Evolutionary conservation across 2,329 filamentous ascomycete species (phyloP).

Genomic region (Alternaria arborescens): DNA sequence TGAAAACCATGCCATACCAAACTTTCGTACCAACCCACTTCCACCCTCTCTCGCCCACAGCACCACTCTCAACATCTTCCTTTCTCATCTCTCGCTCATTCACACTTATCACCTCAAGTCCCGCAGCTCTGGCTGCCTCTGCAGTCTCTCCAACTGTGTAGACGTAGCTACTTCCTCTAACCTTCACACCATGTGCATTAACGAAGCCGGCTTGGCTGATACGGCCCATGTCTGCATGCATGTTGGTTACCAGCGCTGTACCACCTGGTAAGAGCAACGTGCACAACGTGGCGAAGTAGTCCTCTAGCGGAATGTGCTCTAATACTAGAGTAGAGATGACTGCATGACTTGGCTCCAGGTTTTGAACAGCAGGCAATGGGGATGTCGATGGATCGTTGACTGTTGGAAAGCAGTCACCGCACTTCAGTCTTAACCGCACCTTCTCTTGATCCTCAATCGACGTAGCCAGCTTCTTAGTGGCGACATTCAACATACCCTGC

Average conservation of each 20-base stretch:
- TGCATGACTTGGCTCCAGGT: conserved; percentile 49
- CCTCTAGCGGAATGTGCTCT: conserved; percentile 66
- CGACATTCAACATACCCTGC: conserved; percentile 65
- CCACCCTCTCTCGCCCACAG: conserved; percentile 45
- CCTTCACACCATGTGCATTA: conserved; percentile 61
- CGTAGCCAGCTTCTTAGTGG: conserved; percentile 50
- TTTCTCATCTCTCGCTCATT: conserved; percentile 43
- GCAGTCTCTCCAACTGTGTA: conserved; percentile 63
- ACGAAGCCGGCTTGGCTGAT: conserved; percentile 70
- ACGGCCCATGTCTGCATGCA: conserved; percentile 71
- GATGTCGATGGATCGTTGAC: conserved; percentile 19
- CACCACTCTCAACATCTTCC: conserved; percentile 40
- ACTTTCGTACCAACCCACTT: conserved; percentile 54
- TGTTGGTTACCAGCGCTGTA: conserved; percentile 69
- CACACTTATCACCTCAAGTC: conserved; percentile 41
- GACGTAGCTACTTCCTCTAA: conserved; percentile 67
- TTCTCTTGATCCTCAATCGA: neutral
- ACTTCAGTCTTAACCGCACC: conserved; percentile 25
- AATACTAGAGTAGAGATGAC: conserved; percentile 70
- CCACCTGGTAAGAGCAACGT: conserved; percentile 57
- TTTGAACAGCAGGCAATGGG: conserved; percentile 29
- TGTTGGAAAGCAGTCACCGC: conserved; percentile 45
- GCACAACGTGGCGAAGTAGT: conserved; percentile 60
- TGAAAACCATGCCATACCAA: conserved; percentile 52
- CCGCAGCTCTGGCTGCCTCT: conserved; percentile 53